Conservation (phyloP, 2,329 filamentous ascomycete species). For the Chaetomiaceae sp. region DNA sequence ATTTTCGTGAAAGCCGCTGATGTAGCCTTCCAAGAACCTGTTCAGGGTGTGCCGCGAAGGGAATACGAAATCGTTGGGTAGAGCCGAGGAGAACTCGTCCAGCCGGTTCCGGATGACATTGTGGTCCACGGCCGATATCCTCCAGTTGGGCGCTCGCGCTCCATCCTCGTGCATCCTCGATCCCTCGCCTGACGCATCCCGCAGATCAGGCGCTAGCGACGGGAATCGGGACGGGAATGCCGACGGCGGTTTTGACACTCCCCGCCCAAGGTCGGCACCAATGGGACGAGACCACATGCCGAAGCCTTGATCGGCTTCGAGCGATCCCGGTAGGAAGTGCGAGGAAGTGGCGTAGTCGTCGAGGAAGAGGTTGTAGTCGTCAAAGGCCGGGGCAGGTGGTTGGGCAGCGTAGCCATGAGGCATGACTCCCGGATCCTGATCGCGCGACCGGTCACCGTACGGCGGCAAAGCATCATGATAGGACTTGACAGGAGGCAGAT, state of each 20-base stretch:
- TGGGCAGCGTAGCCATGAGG: constrained; percentile 36
- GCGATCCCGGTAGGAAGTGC: constrained; percentile 49
- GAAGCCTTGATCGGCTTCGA: constrained; percentile 49
- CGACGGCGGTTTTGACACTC: constrained; percentile 42
- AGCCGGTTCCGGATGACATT: constrained; percentile 52
- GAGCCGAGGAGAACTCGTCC: constrained; percentile 53
- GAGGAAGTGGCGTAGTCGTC: constrained; percentile 51
- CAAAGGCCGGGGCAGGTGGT: constrained; percentile 37
- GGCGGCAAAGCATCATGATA: constrained; percentile 45
- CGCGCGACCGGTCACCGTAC: constrained; percentile 44
- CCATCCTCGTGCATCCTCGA: constrained; percentile 38
- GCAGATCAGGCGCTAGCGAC: constrained; percentile 47
- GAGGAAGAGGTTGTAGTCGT: constrained; percentile 54
- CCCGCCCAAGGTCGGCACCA: constrained; percentile 32
- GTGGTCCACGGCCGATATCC: constrained; percentile 50
- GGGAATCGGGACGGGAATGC: constrained; percentile 50
- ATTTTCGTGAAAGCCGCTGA: constrained; percentile 57
- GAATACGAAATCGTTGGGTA: constrained; percentile 58
- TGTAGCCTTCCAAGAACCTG: constrained; percentile 63
- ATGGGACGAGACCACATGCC: constrained; percentile 44
- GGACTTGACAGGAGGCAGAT: constrained; percentile 41
- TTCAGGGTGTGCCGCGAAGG: constrained; percentile 64
- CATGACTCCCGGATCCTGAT: constrained; percentile 38
- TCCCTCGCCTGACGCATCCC: constrained; percentile 36
- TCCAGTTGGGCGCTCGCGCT: constrained; percentile 35